Base-by-base conservation (phyloP, 2,329 filamentous ascomycete species). In the Fonsecaea erecta region DNA sequence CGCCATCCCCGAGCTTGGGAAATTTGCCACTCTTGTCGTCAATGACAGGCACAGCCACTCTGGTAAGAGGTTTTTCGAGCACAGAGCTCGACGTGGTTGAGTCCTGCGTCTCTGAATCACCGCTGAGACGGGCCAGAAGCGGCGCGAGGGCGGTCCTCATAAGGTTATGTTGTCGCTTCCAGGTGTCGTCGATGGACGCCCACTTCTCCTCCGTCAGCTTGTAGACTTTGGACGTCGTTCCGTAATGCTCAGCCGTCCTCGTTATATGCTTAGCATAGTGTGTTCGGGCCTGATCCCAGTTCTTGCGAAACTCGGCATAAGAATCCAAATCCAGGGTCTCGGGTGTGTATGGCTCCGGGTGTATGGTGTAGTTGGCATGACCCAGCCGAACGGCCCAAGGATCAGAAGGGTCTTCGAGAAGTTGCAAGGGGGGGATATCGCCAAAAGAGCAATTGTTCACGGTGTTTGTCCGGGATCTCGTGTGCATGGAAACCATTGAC, bases 181-280 rank as follows among this genome's bases (percentile, higher is more conserved):
- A 97, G 63, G 83, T 80, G 1, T 82, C 82, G 75, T 97, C 91
- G 51, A 91, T 90, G 71, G 89, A 86, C 28, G 88, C 85, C 94
- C 94, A 97, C 77, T 98, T 98, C 67, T 90, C 86, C 76, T 95
- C 89, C 0, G 93, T 97, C 63, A 95, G 83, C 58, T 84, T 86
- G 78, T 93, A 97, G 62, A 91, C 95, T 76, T 92, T 95, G 60
- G 93, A 97, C 0, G 92, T 97, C 35, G 89, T 84, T 16, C 93
- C 93, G 72, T 96, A 96, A 78, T 97, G 92, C 77, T 97, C 93
- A 62, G 91, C 90, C 0, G 91, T 95, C 64, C 92, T 90, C 11
- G 92, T 90, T 21, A 96, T 86, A 73, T 97, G 93, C 76, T 93
- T 94, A 70, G 91, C 91, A 79, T 93, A 97, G 75, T 96, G 95